Evolutionary conservation across 495 filamentous ascomycete genomes (phyloP).

Genomic region (Lentithecium fluviatile): DNA sequence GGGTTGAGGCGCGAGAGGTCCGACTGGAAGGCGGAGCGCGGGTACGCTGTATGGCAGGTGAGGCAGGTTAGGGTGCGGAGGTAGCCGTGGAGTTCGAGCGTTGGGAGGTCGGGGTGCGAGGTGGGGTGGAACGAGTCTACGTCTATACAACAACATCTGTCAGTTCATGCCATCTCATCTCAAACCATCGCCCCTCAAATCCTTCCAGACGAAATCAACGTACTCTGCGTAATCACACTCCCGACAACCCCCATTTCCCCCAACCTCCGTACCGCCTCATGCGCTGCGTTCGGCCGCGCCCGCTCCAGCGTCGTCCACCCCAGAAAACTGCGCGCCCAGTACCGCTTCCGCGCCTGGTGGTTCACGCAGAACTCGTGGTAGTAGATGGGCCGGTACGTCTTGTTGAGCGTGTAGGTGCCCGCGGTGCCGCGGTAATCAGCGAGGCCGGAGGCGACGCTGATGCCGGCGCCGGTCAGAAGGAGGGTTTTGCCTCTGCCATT

Average conservation of each 20-base stretch:
- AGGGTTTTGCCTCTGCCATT: slow-evolving; percentile 50
- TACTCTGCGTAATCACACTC: slow-evolving; percentile 82
- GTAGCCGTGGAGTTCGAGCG: slow-evolving; percentile 88
- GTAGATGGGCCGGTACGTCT: slow-evolving; percentile 86
- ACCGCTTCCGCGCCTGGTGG: slow-evolving; percentile 88
- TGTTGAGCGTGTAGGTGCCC: slow-evolving; percentile 90
- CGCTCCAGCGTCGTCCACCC: slow-evolving; percentile 81
- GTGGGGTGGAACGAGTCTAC: slow-evolving; percentile 88
- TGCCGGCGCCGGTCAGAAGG: slow-evolving; percentile 87
- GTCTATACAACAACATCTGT: slow-evolving; percentile 48
- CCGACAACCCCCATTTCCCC: slow-evolving; percentile 68
- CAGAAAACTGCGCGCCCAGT: slow-evolving; percentile 93
- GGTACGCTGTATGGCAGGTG: slow-evolving; percentile 54
- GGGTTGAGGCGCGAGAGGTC: slow-evolving; percentile 80
- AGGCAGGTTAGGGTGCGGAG: slow-evolving; percentile 77
- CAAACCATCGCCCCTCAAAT: too few relatives aligned
- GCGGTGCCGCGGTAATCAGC: slow-evolving; percentile 88
- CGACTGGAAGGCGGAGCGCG: slow-evolving; percentile 68
- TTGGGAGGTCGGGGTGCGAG: slow-evolving; percentile 72
- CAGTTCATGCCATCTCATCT: slow-evolving; percentile 6
- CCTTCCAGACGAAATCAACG: slow-evolving; percentile 9
- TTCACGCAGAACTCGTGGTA: slow-evolving; percentile 78
- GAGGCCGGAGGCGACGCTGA: slow-evolving; percentile 89
- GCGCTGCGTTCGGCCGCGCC: slow-evolving; percentile 75
- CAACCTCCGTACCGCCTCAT: slow-evolving; percentile 71